Conservation (phyloP, 768 basidiomycete species). For the Lactarius deliciosus region DNA sequence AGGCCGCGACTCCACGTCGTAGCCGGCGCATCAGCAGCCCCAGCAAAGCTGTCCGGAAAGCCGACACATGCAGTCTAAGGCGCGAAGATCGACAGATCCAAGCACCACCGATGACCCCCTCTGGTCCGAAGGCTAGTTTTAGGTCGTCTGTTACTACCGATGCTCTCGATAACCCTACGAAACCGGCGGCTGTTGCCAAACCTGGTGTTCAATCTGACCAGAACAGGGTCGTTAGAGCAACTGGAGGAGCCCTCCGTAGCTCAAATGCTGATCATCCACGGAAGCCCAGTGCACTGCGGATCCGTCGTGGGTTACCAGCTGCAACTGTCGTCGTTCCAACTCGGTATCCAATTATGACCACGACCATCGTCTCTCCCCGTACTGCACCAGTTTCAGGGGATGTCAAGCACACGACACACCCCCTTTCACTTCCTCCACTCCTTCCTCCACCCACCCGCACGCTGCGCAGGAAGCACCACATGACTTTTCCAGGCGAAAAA, state of each 20-base stretch:
- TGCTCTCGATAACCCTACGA: not conserved
- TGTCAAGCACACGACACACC: not conserved
- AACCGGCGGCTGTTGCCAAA: not conserved
- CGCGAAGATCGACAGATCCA: not conserved
- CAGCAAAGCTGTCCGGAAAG: not conserved
- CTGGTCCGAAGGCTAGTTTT: not conserved
- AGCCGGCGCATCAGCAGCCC: conserved; percentile 21
- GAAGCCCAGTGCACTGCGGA: conserved; percentile 1
- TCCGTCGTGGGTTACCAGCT: conserved; percentile 21
- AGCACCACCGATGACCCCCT: not conserved
- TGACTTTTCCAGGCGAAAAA: conserved; percentile 25
- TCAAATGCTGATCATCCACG: not conserved
- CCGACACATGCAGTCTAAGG: not conserved
- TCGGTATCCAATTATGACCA: conserved; percentile 4
- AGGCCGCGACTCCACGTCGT: conserved; percentile 11
- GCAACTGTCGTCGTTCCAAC: conserved; percentile 8
- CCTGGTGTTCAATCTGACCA: not conserved
- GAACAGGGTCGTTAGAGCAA: conserved; percentile 10
- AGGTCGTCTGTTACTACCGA: not conserved
- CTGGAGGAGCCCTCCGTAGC: not conserved
- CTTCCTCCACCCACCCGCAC: conserved; percentile 17
- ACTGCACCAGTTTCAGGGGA: not conserved
- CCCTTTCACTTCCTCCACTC: conserved; percentile 23
- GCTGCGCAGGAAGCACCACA: conserved; percentile 25
- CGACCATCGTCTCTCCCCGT: not conserved